Percentiles rank a stretch among this genome's conserved stretches.
Conservation (phyloP, 352 stramenopile genomes). For the Achlya hypogyna region DNA sequence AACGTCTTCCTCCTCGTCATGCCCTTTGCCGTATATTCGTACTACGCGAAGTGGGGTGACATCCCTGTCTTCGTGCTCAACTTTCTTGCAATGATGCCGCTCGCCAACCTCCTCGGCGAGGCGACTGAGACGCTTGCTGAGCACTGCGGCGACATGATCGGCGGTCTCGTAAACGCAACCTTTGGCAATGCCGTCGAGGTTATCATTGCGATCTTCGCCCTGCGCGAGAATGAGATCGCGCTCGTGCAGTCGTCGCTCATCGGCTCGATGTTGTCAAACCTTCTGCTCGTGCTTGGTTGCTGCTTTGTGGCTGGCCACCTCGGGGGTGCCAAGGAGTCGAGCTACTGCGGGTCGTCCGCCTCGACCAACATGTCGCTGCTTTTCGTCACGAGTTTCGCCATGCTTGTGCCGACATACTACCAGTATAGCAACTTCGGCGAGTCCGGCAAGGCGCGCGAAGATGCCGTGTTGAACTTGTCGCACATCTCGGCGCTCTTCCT, state of each 20-base stretch:
- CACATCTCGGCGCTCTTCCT: constrained; percentile 26
- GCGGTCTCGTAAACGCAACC: constrained; percentile 84
- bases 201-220: constrained; percentile 78
- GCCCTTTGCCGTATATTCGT: constrained; percentile 18
- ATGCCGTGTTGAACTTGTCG: constrained; percentile 21
- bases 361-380: constrained; percentile 67
- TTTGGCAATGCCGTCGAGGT: constrained; percentile 89
- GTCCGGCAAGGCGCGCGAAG: constrained; percentile 23
- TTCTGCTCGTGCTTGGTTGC: constrained; percentile 83
- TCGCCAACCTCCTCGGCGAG: constrained; percentile 74
- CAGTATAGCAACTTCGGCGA: not conserved
- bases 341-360: constrained; percentile 51
- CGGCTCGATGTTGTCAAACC: constrained; percentile 82
- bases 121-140: constrained; percentile 82
- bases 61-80: constrained; percentile 72
- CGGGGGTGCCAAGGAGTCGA: constrained; percentile 23
- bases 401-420: constrained; percentile 60
- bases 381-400: constrained; percentile 49
- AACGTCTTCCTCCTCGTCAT: constrained; percentile 20
- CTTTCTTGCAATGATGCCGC: constrained; percentile 78
- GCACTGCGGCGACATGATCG: constrained; percentile 84
- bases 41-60: constrained; percentile 23
- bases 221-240: constrained; percentile 64
- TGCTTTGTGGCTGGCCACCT: constrained; percentile 63
- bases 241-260: constrained; percentile 84